phyloP scores from a whole-genome alignment of 129 eudicot species.

The Rutidosis leptorrhynchoides region DNA sequence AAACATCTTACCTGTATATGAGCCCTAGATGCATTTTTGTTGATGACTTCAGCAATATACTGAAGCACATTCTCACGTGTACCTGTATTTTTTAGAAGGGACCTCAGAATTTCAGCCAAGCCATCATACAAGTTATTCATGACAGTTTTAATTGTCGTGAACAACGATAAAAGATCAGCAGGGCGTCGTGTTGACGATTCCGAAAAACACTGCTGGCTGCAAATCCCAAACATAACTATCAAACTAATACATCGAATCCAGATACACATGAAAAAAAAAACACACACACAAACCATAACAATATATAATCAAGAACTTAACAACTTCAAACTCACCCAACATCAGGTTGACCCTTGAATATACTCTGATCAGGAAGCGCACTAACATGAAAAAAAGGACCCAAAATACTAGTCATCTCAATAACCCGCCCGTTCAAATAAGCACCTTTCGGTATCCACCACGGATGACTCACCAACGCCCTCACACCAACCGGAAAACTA shows the following conservation, averaged over 20 bases:
- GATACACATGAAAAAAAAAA: not conserved
- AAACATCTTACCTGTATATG: constrained; percentile 65
- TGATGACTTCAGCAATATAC: constrained; percentile 84
- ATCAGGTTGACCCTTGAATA: constrained; percentile 88
- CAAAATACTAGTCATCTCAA: constrained; percentile 91
- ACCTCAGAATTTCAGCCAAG: constrained; percentile 65
- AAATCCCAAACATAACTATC: constrained; percentile 20
- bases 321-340: constrained; percentile 65
- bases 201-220: constrained; percentile 91
- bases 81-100: constrained; percentile 67
- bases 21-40: constrained; percentile 76
- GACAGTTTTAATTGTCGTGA: constrained; percentile 78
- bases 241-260: constrained; percentile 3
- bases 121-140: constrained; percentile 85
- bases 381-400: constrained; percentile 98
- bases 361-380: constrained; percentile 80
- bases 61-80: constrained; percentile 83
- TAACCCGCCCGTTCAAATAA: constrained; percentile 74
- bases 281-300: not conserved
- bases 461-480: constrained; percentile 72
- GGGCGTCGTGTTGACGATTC: constrained; percentile 83
- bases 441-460: constrained; percentile 92
- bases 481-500: constrained; percentile 67
- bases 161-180: constrained; percentile 87
- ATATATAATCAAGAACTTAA: not conserved